Percentiles rank a stretch among this genome's conserved stretches.
phyloP scores from a whole-genome alignment of 805 yeast species.

The Candida loeiensis region DNA sequence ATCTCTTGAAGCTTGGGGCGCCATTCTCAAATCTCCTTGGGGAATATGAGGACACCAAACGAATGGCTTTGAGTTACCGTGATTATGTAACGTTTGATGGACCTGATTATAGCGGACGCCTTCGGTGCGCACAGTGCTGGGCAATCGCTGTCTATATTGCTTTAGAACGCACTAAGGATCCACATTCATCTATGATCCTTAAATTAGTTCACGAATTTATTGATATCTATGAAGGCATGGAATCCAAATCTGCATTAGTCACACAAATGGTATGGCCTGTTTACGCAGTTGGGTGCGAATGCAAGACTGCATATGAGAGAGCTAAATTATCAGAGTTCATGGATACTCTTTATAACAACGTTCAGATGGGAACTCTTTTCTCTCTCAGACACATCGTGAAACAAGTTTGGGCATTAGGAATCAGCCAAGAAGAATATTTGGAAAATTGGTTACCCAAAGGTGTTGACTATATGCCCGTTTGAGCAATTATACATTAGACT shows the following conservation, averaged over 20 bases:
- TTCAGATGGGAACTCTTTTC: slow-evolving; percentile 52
- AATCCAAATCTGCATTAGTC: slow-evolving; percentile 43
- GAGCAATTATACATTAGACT: too few relatives aligned
- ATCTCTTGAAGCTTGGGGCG: slow-evolving; percentile 16
- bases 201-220: slow-evolving; percentile 45
- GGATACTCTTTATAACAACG: slow-evolving; percentile 43
- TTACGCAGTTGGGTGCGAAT: slow-evolving; percentile 47
- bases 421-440: slow-evolving; percentile 42
- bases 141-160: slow-evolving; percentile 36
- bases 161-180: slow-evolving; percentile 26
- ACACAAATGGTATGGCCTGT: slow-evolving; percentile 67
- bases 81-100: slow-evolving; percentile 37
- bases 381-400: slow-evolving; percentile 42
- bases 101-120: slow-evolving; percentile 35
- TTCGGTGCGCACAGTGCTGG: slow-evolving; percentile 59
- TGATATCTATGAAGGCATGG: slow-evolving; percentile 43
- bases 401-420: slow-evolving; percentile 45
- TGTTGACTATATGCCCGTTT: slow-evolving; percentile 47
- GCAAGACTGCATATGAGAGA: slow-evolving; percentile 32
- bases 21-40: slow-evolving; percentile 1
- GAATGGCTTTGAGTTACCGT: slow-evolving; percentile 40
- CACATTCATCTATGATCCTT: slow-evolving; percentile 23
- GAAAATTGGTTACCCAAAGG: slow-evolving; percentile 49
- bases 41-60: slow-evolving; percentile 32
- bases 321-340: slow-evolving; percentile 28